A percentile compares a stretch with the other conserved stretches of the same genome.
phyloP scores from a whole-genome alignment of 1,139 yeast species.

The Debaryomyces sp. region DNA sequence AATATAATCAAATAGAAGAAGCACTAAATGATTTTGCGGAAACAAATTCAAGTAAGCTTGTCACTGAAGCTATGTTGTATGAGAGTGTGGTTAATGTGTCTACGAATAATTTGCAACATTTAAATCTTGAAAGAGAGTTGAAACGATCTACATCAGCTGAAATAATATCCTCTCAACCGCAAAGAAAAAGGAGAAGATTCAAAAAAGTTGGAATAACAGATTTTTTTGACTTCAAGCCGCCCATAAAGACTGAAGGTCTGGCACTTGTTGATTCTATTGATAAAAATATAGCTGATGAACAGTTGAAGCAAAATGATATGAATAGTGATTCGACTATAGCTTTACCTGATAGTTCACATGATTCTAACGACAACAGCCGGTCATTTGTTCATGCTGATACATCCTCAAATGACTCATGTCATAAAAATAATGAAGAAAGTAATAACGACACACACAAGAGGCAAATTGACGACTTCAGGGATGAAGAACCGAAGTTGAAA shows the following conservation, averaged over 20 bases:
- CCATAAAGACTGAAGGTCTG: background rate
- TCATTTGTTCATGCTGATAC: background rate
- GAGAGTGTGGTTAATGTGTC: conserved; percentile 10
- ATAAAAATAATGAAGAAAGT: background rate
- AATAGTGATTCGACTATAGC: no score
- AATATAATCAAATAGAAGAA: background rate
- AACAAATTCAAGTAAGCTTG: background rate
- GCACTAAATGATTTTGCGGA: background rate
- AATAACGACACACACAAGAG: background rate
- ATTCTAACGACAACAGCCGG: background rate
- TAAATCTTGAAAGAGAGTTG: conserved; percentile 8
- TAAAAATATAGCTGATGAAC: background rate
- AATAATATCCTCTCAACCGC: conserved; percentile 8
- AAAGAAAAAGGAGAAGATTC: conserved; percentile 33
- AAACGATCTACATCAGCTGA: conserved; percentile 9
- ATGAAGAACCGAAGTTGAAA: background rate
- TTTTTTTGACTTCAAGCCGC: conserved; percentile 30
- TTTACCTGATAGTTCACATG: background rate
- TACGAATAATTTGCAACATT: conserved; percentile 9
- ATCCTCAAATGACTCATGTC: background rate
- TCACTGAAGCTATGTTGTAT: conserved; percentile 14
- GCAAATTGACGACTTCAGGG: background rate
- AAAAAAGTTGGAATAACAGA: conserved; percentile 36
- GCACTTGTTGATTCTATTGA: background rate
- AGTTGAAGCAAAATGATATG: background rate